A percentile compares a stretch with the other conserved stretches of the same genome.
These are phyloP conservation scores for Setomelanomma holmii DNA, from an alignment of 2,329 filamentous ascomycete species.

Conservation along the genomic window DNA sequence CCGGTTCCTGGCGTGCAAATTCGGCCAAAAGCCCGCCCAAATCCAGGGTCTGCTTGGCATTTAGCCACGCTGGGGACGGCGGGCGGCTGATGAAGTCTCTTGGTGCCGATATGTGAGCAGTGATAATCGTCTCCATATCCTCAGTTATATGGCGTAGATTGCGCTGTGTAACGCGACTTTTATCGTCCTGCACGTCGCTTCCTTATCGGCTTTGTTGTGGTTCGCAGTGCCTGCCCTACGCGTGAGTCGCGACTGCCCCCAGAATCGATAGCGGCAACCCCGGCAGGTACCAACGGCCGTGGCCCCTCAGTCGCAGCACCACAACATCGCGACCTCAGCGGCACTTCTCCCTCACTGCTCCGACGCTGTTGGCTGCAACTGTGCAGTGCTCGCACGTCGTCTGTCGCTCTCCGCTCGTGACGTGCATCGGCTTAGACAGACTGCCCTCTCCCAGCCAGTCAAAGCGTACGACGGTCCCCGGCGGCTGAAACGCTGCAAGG, in stretches of 20 bases:
- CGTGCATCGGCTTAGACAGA: slow-evolving; percentile 30
- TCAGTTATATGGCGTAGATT: not conserved
- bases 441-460: slow-evolving; percentile 28
- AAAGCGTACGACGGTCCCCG: slow-evolving; percentile 26
- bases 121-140: not conserved
- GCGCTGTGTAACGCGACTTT: not conserved
- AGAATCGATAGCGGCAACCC: slow-evolving; percentile 19
- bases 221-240: not conserved
- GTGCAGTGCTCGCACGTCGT: slow-evolving; percentile 25
- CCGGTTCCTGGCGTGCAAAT: not conserved
- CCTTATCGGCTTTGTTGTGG: slow-evolving; percentile 8
- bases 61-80: not conserved
- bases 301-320: slow-evolving; percentile 17
- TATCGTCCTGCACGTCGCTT: slow-evolving; percentile 2
- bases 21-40: not conserved
- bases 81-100: not conserved
- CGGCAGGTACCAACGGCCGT: slow-evolving; percentile 22
- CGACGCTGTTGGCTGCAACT: slow-evolving; percentile 5
- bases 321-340: slow-evolving; percentile 13
- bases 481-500: slow-evolving; percentile 46
- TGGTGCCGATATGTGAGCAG: not conserved
- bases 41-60: slow-evolving; percentile 3
- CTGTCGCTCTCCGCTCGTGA: slow-evolving; percentile 29
- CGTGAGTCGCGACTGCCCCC: slow-evolving; percentile 7
- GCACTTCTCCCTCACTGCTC: slow-evolving; percentile 8